These are phyloP conservation scores for Tetrapisispora namnaoensis DNA, from an alignment of 805 yeast genomes.

Conservation along the genomic window DNA sequence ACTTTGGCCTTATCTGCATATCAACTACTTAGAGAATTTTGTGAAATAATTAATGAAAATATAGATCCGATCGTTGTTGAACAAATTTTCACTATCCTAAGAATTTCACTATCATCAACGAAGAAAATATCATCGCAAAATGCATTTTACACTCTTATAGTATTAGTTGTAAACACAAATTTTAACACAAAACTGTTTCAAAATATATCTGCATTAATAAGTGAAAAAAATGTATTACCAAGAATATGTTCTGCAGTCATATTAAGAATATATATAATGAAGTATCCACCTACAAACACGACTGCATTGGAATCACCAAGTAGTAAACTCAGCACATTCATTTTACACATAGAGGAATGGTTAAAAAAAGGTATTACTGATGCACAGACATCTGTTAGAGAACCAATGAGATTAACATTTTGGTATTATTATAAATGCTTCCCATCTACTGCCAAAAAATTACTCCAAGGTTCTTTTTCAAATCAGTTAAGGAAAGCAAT, in stretches of 20 bases:
- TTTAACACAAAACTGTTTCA: constrained; percentile 43
- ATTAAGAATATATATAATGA: constrained; percentile 51
- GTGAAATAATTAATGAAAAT: constrained; percentile 17
- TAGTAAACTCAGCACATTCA: constrained; percentile 28
- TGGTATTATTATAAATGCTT: constrained; percentile 57
- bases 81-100: constrained; percentile 26
- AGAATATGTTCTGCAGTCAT: constrained; percentile 61
- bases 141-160: constrained; percentile 34
- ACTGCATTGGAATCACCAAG: neutral
- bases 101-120: constrained; percentile 30
- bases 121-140: constrained; percentile 31
- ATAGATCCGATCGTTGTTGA: constrained; percentile 28
- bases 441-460: constrained; percentile 40
- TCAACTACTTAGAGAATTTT: constrained; percentile 60
- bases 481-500: constrained; percentile 41
- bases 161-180: constrained; percentile 42
- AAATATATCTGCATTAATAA: constrained; percentile 41
- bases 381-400: constrained; percentile 74
- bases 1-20: constrained; percentile 71
- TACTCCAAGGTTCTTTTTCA: constrained; percentile 25
- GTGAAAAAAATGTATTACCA: constrained; percentile 65
- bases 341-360: constrained; percentile 35
- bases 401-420: constrained; percentile 57
- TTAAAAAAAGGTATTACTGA: constrained; percentile 58
- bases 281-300: constrained; percentile 32